Base-by-base conservation (phyloP, 306 rosid species). In the Fragaria iinumae region DNA sequence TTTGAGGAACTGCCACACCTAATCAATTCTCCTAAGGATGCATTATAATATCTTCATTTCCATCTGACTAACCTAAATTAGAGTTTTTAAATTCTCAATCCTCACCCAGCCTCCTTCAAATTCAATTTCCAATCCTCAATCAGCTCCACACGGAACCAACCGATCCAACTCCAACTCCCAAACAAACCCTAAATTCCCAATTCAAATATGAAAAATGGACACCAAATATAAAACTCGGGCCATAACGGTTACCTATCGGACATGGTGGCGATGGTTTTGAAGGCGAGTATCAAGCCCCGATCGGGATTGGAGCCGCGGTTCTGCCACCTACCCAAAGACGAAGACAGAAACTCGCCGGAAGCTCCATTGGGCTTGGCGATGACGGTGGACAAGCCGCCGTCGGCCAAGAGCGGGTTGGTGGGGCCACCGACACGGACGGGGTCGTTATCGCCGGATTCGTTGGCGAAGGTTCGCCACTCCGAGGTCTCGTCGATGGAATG, bases 361-460 rank as follows among this genome's bases (percentile, higher is more conserved):
- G 91, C 85, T 5, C 97, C 97, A 71, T 92, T 92, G 63, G 97
- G 96, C 79, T 89, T 92, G 16, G 97, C 97, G 49, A 95, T 92
- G 71, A 92, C 97, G 49, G 97, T 95, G 44, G 97, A 90, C n/a
- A 95, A 83, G 1, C 97, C 98, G 4, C 97, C 96, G 69, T 89
- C 97, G 36, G 91, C 84, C 21, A 95, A 80, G 4, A 95, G 97
- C 0, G 97, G 98, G 73, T 95, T 95, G 29, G 89, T 79, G 5
- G 97, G 98, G 0, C 98, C 97, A 0, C 98, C 98, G 4, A 95
- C 98, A 83, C 97, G 97, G 9, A 88, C 97, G 0, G 98, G 98
- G 79, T 95, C 97, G 77, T 95, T 95, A 34, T 95, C 97, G 4
- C 97, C 97, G 12, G 98, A 89, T 86, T 92, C 98, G 79, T 95